Percentiles rank a stretch among this genome's conserved stretches.
phyloP scores from a whole-genome alignment of 83 land plant species.

The Picea abies region DNA sequence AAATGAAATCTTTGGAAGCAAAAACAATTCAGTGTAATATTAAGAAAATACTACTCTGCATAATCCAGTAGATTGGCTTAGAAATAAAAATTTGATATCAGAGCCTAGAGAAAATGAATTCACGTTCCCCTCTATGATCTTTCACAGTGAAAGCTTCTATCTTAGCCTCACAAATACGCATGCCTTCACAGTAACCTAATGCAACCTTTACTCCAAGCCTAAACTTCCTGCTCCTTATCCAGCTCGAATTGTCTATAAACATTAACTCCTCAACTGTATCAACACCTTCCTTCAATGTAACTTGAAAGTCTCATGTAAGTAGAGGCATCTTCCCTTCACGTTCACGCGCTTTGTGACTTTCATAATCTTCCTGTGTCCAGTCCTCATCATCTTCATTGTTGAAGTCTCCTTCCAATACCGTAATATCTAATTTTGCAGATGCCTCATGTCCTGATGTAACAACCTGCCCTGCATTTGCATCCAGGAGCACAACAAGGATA shows the following conservation, averaged over 20 bases:
- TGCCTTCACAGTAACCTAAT: conserved; percentile 64
- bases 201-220: conserved; percentile 76
- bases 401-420: conserved; percentile 89
- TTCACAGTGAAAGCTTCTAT: conserved; percentile 86
- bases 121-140: conserved; percentile 92
- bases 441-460: too few species aligned
- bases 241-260: conserved; percentile 89
- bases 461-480: too few species aligned
- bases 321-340: conserved; percentile 90
- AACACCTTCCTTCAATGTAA: conserved; percentile 80
- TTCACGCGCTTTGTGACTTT: conserved; percentile 67
- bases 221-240: conserved; percentile 88
- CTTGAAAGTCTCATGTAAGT: conserved; percentile 70
- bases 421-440: background rate
- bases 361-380: conserved; percentile 83
- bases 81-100: too few species aligned
- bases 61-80: too few species aligned
- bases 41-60: background rate
- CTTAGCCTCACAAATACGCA: conserved; percentile 77
- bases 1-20: background rate
- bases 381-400: conserved; percentile 74
- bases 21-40: background rate
- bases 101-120: conserved; percentile 6
- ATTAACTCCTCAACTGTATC: conserved; percentile 77
- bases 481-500: conserved; percentile 57